These are phyloP conservation scores for Stramenopiles sp. DNA, from an alignment of 352 stramenopile genomes.

Conservation along the genomic window DNA sequence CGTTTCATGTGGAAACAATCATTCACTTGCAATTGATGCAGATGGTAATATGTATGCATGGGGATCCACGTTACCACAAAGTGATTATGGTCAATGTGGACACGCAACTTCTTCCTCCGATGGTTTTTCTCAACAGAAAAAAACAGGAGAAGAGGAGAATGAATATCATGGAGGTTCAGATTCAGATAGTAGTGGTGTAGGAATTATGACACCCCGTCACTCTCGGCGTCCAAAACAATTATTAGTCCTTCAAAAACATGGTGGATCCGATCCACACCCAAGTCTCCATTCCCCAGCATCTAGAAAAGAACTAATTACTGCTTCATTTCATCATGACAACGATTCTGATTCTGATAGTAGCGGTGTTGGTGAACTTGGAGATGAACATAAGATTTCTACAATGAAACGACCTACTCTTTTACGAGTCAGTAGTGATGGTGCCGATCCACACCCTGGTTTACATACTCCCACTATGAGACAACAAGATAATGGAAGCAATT, in stretches of 20 bases:
- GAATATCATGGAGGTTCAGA: neutral
- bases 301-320: neutral
- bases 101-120: neutral
- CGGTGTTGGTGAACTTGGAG: neutral
- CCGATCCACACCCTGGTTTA: neutral
- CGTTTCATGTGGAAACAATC: neutral
- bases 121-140: neutral
- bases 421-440: neutral
- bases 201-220: neutral
- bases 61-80: neutral
- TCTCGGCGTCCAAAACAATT: neutral
- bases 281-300: neutral
- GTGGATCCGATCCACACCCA: neutral
- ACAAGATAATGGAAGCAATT: neutral
- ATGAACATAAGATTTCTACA: neutral
- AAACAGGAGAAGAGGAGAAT: neutral
- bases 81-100: neutral
- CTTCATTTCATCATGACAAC: neutral
- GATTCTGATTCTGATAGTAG: neutral
- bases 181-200: neutral
- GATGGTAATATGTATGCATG: neutral
- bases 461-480: neutral
- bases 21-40: neutral
- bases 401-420: neutral
- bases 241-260: neutral